Percentiles rank a stretch among this genome's conserved stretches.
Evolutionary conservation across 2,329 filamentous ascomycete species (phyloP).

Genomic region (Hymenoscyphus salicellus): DNA sequence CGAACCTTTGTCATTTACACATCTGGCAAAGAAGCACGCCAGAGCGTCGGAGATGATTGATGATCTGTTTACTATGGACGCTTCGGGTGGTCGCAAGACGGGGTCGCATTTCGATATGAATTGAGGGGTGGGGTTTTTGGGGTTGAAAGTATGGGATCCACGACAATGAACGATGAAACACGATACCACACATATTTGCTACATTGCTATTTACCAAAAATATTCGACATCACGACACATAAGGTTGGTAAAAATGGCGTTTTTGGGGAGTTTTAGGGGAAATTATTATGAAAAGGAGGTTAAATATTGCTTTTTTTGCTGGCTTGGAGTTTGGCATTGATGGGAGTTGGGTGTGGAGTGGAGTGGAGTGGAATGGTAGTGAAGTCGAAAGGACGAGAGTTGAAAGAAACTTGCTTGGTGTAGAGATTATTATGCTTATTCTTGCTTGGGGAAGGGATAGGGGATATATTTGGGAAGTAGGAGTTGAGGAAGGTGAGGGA

Average conservation of each 20-base stretch:
- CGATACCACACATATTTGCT: not conserved
- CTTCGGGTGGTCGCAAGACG: too few relatives aligned
- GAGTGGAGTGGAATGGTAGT: too few relatives aligned
- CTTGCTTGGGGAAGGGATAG: not conserved
- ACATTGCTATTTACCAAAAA: not conserved
- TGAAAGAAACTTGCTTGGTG: not conserved
- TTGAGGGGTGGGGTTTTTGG: too few relatives aligned
- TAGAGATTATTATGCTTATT: slow-evolving; percentile 1
- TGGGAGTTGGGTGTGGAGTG: too few relatives aligned
- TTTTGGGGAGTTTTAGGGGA: not conserved
- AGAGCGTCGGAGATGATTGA: not conserved
- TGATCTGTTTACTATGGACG: not conserved
- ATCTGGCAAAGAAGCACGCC: slow-evolving; percentile 7
- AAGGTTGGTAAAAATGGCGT: not conserved
- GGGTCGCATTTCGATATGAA: too few relatives aligned
- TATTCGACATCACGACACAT: too few relatives aligned
- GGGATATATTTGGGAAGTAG: not conserved
- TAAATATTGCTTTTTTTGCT: too few relatives aligned
- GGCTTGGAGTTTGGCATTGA: too few relatives aligned
- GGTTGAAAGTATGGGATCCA: not conserved
- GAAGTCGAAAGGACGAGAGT: not conserved
- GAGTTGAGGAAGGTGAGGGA: not conserved
- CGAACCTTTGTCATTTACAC: slow-evolving; percentile 5
- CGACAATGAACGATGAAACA: not conserved
- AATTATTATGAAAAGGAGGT: not conserved